A percentile compares a stretch with the other conserved stretches of the same genome.
These are phyloP conservation scores for Berberis vulgaris DNA, from an alignment of 164 flowering plant genomes.

Conservation along the genomic window DNA sequence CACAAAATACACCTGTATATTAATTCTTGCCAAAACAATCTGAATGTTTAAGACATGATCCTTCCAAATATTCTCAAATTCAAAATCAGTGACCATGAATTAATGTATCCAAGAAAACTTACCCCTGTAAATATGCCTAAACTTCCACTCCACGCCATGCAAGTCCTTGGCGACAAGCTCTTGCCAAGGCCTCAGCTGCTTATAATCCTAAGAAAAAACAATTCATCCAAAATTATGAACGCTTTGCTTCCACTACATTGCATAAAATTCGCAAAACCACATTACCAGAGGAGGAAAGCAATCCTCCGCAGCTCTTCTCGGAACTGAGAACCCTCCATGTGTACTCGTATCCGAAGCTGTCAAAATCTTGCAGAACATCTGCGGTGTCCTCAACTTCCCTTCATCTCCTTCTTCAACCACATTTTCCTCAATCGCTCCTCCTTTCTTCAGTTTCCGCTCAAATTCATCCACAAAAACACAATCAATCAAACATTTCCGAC, in stretches of 20 bases:
- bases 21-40: no score
- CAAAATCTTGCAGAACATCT: slow-evolving; percentile 98
- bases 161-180: slow-evolving; percentile 95
- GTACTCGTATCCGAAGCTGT: slow-evolving; percentile 99
- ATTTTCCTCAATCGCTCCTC: slow-evolving; percentile 23
- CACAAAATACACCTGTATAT: no score
- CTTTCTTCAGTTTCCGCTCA: slow-evolving; percentile 38
- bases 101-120: slow-evolving; percentile 2
- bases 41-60: no score
- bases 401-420: slow-evolving; percentile 46
- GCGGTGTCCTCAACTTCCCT: slow-evolving; percentile 54
- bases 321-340: slow-evolving; percentile 99
- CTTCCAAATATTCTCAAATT: no score
- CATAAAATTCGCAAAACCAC: no score
- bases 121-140: slow-evolving; percentile 95
- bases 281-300: slow-evolving; percentile 96
- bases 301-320: slow-evolving; percentile 97
- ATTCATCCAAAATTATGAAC: background rate
- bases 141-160: slow-evolving; percentile 86
- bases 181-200: slow-evolving; percentile 92
- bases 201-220: slow-evolving; percentile 55
- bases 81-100: no score
- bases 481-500: background rate
- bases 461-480: background rate
- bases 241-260: no score